phyloP scores from a whole-genome alignment of 2,329 filamentous ascomycete species.

The Pyrenochaeta sp. region DNA sequence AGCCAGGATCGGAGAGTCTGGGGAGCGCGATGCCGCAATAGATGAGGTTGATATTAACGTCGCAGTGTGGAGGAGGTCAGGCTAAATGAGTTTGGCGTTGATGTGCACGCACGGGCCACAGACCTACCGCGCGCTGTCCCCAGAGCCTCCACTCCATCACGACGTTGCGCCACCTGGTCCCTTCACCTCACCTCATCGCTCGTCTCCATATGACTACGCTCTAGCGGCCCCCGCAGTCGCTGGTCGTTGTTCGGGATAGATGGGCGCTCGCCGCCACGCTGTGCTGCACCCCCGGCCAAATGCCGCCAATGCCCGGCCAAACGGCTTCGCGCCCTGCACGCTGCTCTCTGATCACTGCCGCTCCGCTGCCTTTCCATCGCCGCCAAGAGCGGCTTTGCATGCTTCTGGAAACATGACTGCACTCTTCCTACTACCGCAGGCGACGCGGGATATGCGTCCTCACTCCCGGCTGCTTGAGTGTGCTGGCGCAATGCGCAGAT shows the following conservation, averaged over 20 bases:
- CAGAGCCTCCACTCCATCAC: constrained; percentile 30
- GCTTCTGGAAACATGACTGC: constrained; percentile 36
- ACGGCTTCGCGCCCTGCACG: constrained; percentile 29
- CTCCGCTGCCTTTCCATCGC: constrained; percentile 25
- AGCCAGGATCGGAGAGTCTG: constrained; percentile 19
- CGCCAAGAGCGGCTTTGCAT: constrained; percentile 27
- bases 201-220: constrained; percentile 16
- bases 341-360: constrained; percentile 21
- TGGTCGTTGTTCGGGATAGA: constrained; percentile 37
- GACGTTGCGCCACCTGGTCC: constrained; percentile 17
- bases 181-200: constrained; percentile 18
- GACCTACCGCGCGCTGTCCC: no score
- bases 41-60: constrained; percentile 40
- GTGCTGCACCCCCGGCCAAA: constrained; percentile 12
- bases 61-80: constrained; percentile 34
- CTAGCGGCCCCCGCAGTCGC: constrained; percentile 16
- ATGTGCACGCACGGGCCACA: constrained; percentile 31
- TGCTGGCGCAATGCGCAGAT: constrained; percentile 32
- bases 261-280: constrained; percentile 19
- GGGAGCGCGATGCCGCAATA: constrained; percentile 28
- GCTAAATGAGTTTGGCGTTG: constrained; percentile 42
- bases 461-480: constrained; percentile 23
- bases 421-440: constrained; percentile 22
- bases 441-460: constrained; percentile 17
- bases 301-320: constrained; percentile 33